These are phyloP conservation scores for Chimonanthus praecox DNA, from an alignment of 164 flowering plant genomes.

Conservation along the genomic window DNA sequence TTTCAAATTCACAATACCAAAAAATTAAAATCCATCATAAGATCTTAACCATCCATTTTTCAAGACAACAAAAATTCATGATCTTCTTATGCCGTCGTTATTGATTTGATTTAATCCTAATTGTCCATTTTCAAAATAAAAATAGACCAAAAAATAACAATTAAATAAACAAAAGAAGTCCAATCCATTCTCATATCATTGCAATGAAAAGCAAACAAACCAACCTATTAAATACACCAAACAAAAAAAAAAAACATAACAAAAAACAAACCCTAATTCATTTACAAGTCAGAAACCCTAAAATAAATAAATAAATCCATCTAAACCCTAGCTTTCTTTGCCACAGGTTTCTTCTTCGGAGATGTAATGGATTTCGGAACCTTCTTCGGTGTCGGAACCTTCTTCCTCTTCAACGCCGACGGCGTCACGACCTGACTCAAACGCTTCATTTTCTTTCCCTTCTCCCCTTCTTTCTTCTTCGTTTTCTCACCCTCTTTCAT, in stretches of 20 bases:
- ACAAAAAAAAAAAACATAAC: neutral
- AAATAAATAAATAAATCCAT: neutral
- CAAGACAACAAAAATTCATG: too few species aligned
- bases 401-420: neutral
- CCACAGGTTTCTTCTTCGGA: neutral
- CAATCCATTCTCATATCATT: neutral
- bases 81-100: too few species aligned
- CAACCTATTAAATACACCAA: neutral
- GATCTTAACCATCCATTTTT: too few species aligned
- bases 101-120: too few species aligned
- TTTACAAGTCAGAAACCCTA: neutral
- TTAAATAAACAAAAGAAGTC: neutral
- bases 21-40: too few species aligned
- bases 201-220: neutral
- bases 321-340: slow-evolving; percentile 1
- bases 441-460: neutral
- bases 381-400: neutral
- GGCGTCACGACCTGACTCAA: slow-evolving; percentile 4
- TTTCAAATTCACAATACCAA: too few species aligned
- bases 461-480: neutral
- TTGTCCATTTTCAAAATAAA: too few species aligned
- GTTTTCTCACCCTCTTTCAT: neutral
- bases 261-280: neutral
- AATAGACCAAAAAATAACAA: too few species aligned
- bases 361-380: neutral